phyloP scores from a whole-genome alignment of 768 basidiomycete species.

The Termitomyces sp. region DNA sequence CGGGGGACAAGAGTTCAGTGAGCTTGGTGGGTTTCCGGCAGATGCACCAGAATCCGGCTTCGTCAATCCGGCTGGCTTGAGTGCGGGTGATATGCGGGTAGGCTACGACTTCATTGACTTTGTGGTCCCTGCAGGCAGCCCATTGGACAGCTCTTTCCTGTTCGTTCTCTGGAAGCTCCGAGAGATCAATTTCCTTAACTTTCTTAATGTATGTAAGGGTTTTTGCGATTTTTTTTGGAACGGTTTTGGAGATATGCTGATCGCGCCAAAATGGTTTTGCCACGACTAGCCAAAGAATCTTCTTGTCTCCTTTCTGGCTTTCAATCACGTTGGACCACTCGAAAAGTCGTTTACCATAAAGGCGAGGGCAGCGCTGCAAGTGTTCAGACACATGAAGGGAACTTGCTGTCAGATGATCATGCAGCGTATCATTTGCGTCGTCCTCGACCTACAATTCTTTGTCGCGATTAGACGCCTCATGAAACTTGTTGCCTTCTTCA shows the following conservation, averaged over 20 bases:
- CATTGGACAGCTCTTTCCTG: neutral
- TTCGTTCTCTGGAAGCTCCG: too few relatives aligned
- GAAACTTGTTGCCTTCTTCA: too few relatives aligned
- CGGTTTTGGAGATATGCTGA: neutral
- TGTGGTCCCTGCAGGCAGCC: neutral
- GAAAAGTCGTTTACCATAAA: neutral
- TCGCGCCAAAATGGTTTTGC: accelerated
- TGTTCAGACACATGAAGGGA: too few relatives aligned
- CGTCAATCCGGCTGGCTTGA: neutral
- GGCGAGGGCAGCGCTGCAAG: neutral
- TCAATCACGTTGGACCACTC: neutral
- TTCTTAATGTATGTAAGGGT: neutral
- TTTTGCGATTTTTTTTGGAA: neutral
- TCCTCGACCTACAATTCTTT: too few relatives aligned
- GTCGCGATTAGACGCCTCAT: too few relatives aligned
- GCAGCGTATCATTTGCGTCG: too few relatives aligned
- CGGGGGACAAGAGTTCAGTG: too few relatives aligned
- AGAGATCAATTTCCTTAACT: too few relatives aligned
- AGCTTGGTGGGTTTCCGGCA: neutral
- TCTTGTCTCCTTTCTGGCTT: neutral
- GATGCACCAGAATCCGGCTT: neutral
- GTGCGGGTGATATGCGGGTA: neutral
- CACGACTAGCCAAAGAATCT: neutral
- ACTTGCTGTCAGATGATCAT: too few relatives aligned
- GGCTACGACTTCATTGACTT: accelerated